A percentile compares a stretch with the other conserved stretches of the same genome.
These are phyloP conservation scores for Cocos nucifera DNA, from an alignment of 176 grass and related monocot species.

Conservation along the genomic window DNA sequence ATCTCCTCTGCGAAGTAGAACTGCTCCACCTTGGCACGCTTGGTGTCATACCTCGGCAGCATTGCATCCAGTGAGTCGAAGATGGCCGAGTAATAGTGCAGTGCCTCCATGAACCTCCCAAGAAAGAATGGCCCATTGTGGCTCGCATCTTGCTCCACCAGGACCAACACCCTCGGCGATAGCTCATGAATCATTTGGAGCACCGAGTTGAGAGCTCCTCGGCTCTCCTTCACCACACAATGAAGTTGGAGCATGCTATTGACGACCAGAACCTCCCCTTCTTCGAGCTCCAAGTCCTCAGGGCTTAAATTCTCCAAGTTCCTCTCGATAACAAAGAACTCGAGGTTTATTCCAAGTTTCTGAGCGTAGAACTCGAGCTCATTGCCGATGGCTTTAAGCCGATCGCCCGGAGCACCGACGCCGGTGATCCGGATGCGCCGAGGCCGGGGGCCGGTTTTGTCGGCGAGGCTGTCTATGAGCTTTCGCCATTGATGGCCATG, in stretches of 20 bases:
- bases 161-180: constrained; percentile 38
- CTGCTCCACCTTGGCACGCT: constrained; percentile 52
- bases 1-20: constrained; percentile 64
- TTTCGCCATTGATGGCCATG: constrained; percentile 43
- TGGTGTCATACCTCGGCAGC: constrained; percentile 51
- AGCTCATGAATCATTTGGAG: constrained; percentile 45
- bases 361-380: constrained; percentile 30
- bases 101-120: constrained; percentile 68
- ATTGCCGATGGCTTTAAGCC: constrained; percentile 25
- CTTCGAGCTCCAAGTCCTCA: constrained; percentile 28
- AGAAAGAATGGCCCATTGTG: constrained; percentile 75
- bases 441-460: constrained; percentile 15
- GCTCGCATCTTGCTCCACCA: constrained; percentile 63
- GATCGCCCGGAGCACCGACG: constrained; percentile 23
- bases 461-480: constrained; percentile 41
- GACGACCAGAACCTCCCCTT: constrained; percentile 36
- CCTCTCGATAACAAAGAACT: constrained; percentile 37
- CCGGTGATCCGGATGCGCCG: constrained; percentile 36
- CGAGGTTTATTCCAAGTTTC: constrained; percentile 26
- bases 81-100: constrained; percentile 67
- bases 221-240: constrained; percentile 69
- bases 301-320: constrained; percentile 38
- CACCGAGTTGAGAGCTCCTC: constrained; percentile 53
- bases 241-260: constrained; percentile 64
- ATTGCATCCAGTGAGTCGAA: constrained; percentile 61